Percentiles rank a stretch among this genome's conserved stretches.
phyloP scores from a whole-genome alignment of 345 rosid genomes.

The Arabidopsis thaliana region TAIR10.1 NC_003070.9:20450501-20451000 shows the following conservation, averaged over 20 bases:
- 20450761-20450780: neutral
- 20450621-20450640: constrained; percentile 91
- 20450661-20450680: constrained; percentile 79
- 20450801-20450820: neutral
- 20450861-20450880: neutral
- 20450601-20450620: constrained; percentile 93
- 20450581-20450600: constrained; percentile 73
- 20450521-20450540: neutral
- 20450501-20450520: neutral
- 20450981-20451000: neutral
- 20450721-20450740: constrained; percentile 35
- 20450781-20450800: neutral
- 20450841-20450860: constrained; percentile 1
- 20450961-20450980: neutral
- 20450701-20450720: constrained; percentile 42
- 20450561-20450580: constrained; percentile 13
- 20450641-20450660: constrained; percentile 93
- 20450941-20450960: neutral
- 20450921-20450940: neutral
- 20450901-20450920: neutral
- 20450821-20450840: constrained; percentile 1
- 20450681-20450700: constrained; percentile 53
- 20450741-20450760: constrained; percentile 18
- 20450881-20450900: neutral
- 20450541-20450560: neutral